Percentiles rank a stretch among this genome's conserved stretches.
phyloP scores from a whole-genome alignment of 306 rosid species.

The Nissolia schottii region DNA sequence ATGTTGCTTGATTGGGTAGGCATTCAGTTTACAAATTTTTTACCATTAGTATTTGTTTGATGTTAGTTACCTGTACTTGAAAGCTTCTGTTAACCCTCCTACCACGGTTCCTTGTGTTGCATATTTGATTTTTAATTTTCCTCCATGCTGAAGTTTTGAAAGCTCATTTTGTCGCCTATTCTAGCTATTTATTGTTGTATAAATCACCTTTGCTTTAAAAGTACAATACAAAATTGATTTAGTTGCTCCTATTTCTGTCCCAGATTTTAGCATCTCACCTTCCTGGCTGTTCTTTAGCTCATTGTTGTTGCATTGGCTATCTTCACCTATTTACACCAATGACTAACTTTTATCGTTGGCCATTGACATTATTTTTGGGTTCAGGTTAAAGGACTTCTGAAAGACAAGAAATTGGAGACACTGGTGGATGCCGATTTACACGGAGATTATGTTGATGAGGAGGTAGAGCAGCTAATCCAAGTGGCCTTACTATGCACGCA shows the following conservation, averaged over 20 bases:
- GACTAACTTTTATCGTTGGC: not conserved
- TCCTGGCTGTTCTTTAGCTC: not conserved
- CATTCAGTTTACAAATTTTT: not conserved
- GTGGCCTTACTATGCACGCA: constrained; percentile 63
- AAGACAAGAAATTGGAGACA: constrained; percentile 52
- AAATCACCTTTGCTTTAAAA: too few relatives aligned
- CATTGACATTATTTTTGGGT: constrained; percentile 1
- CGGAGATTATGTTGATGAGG: constrained; percentile 37
- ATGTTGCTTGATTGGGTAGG: constrained; percentile 27
- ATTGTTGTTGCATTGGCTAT: not conserved
- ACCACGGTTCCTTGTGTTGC: not conserved
- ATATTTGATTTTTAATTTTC: not conserved
- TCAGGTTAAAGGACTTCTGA: constrained; percentile 59
- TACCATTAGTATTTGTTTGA: not conserved
- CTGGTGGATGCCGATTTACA: constrained; percentile 56
- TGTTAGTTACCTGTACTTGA: not conserved
- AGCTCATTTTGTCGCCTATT: not conserved
- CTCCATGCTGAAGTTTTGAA: not conserved
- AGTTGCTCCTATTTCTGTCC: not conserved
- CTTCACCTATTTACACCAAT: not conserved
- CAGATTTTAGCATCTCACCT: too few relatives aligned
- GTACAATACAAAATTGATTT: too few relatives aligned
- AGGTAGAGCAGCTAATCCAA: constrained; percentile 68
- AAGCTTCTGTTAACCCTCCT: not conserved
- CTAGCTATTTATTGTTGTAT: too few relatives aligned